Evolutionary conservation across 805 yeast species (phyloP), one percentile per base, ranked within the genome.

Genomic region (Kodamaea restingae): DNA sequence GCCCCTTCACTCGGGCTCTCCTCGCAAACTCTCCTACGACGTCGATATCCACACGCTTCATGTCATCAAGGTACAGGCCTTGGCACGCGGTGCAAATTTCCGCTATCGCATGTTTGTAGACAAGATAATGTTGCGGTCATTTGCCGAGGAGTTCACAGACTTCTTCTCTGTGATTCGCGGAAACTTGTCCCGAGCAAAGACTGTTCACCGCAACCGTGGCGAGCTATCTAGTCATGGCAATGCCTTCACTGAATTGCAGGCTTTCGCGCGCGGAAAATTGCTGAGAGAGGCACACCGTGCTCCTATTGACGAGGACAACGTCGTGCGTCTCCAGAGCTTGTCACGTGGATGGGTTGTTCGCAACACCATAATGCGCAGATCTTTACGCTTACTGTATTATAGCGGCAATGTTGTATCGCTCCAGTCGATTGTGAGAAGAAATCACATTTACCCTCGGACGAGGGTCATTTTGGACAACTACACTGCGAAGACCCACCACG

Each of bases 61-160:
- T 38, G 72, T 82, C 27, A 60, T 71, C 27, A 65, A 61, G 40
- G 62, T 88, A 12, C 96, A 88, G 56, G 76, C 93, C 0, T 60
- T 80, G 17, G 73, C 85, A 12, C 67, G 87, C 47, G 95, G 93
- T 14, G 79, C 85, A 0, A 66, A 78, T 29, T 63, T 76, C 40
- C 71, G 96, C 38, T 84, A 81, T 54, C 62, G 64, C 15, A 65
- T 80, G 63, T 80, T 78, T 55, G 82, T 84, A 25, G 75, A 76
- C 47, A 71, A 70, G 41, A 80, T 81, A 43, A 71, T 84, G 66
- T 54, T 84, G 20, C 75, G 71, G 42, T 73, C 84, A 1, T 77
- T 76, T 48, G 70, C 70, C 5, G 73, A 71, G 9, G 76, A 75
- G 47, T 48, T 82, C 15, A 57, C 71, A 2, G 55, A 52, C 7